phyloP scores from a whole-genome alignment of 768 basidiomycete genomes.

The Auricularia sp. region DNA sequence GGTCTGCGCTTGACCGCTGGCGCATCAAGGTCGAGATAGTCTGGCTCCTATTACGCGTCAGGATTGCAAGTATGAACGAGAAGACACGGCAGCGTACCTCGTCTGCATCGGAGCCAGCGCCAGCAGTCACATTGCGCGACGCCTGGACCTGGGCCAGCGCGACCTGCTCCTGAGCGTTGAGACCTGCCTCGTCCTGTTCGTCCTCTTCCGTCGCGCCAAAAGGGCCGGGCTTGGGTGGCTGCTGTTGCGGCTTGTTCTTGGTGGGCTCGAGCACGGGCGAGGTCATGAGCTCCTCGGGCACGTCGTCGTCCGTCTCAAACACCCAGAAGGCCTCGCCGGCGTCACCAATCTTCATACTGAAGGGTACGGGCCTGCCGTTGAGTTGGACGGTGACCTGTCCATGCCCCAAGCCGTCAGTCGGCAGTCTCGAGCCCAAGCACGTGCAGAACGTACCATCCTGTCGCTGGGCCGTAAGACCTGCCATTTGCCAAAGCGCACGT shows the following conservation, averaged over 20 bases:
- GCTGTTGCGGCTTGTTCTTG: constrained; percentile 44
- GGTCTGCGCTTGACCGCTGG: constrained; percentile 3
- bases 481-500: constrained; percentile 96
- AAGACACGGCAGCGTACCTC: background rate
- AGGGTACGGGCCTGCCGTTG: constrained; percentile 80
- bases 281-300: constrained; percentile 88
- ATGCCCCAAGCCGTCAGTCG: background rate
- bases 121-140: background rate
- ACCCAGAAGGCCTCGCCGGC: constrained; percentile 99
- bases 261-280: constrained; percentile 61
- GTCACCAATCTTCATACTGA: constrained; percentile 97
- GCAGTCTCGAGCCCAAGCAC: background rate
- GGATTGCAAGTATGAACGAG: background rate
- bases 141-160: background rate
- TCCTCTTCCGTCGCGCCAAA: constrained; percentile 16
- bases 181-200: constrained; percentile 15
- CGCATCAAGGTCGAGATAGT: constrained; percentile 78
- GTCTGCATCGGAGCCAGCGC: background rate
- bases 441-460: constrained; percentile 57
- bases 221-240: constrained; percentile 17
- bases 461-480: constrained; percentile 89
- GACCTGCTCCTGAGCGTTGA: constrained; percentile 26
- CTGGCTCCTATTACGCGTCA: constrained; percentile 41
- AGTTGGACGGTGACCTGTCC: constrained; percentile 77
- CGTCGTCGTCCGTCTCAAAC: constrained; percentile 91